Conservation (phyloP, 2,329 filamentous ascomycete genomes). For the Seiridium unicorne region DNA sequence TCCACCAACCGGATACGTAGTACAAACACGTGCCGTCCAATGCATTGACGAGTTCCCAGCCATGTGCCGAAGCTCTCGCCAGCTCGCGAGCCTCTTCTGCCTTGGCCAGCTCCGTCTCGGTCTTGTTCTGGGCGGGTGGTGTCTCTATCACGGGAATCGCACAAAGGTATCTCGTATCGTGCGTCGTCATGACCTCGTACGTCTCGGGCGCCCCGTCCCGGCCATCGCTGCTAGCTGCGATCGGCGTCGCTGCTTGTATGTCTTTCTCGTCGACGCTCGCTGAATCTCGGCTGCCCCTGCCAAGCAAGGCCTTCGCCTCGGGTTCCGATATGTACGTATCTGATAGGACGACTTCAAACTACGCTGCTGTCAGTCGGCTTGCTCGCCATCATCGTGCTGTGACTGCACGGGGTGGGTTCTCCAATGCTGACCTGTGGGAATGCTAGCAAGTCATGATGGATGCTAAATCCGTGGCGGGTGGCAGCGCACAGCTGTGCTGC, state of each 20-base stretch:
- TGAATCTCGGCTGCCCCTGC: slow-evolving; percentile 32
- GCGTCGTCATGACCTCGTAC: slow-evolving; percentile 75
- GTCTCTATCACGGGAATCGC: slow-evolving; percentile 71
- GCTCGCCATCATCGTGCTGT: neutral
- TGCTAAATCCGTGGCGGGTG: slow-evolving; percentile 67
- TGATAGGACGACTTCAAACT: slow-evolving; percentile 81
- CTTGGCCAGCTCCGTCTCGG: slow-evolving; percentile 64
- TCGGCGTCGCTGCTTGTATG: slow-evolving; percentile 23
- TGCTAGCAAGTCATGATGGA: slow-evolving; percentile 83
- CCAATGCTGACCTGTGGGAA: slow-evolving; percentile 70
- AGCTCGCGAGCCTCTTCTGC: slow-evolving; percentile 80
- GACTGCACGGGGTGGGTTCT: neutral
- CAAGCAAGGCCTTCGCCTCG: slow-evolving; percentile 64
- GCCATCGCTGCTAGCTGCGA: slow-evolving; percentile 23
- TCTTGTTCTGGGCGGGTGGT: slow-evolving; percentile 57
- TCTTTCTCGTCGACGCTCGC: slow-evolving; percentile 29
- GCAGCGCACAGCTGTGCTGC: slow-evolving; percentile 44
- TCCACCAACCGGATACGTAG: slow-evolving; percentile 87
- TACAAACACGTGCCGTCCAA: slow-evolving; percentile 83
- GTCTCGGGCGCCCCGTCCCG: slow-evolving; percentile 36
- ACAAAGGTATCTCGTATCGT: slow-evolving; percentile 76
- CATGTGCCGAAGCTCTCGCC: slow-evolving; percentile 70
- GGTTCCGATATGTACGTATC: slow-evolving; percentile 69
- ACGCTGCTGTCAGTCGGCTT: slow-evolving; percentile 6
- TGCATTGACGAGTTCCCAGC: slow-evolving; percentile 75